Evolutionary conservation across 805 yeast genomes (phyloP), one percentile per base, ranked within the genome.

Genomic region (Saccharomycopsis oosterbeekiorum): DNA sequence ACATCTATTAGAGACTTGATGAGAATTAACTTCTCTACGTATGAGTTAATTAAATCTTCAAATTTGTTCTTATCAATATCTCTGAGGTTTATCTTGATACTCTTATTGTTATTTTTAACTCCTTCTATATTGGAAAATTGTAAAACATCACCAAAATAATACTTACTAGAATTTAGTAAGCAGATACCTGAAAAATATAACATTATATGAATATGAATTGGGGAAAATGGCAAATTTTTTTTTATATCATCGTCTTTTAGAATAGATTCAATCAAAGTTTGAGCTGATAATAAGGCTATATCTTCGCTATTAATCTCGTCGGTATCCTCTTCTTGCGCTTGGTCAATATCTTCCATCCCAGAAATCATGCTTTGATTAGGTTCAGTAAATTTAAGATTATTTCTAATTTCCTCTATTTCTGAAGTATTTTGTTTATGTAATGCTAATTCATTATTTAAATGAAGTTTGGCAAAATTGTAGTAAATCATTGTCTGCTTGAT

Each of bases 391-490:
- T 41, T 19, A 4, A 14, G 10, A 10, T 21, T 24, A 47, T 47
- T 21, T 59, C 59, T n/a, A 55, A 54, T 1, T 61, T 58, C 21
- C 21, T 40, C 29, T 56, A 60, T 26, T 19, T 17, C 14, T 15
- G 21, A n/a, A 15, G 14, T 11, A 17, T 39, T 11, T 19, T 37
- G 50, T 26, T 21, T 24, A 41, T 51, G 29, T 81, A 79, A 4
- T 74, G 66, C 9, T 75, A 59, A 62, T n/a, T 58, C 61, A 17
- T 81, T 83, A 68, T 85, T 85, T 39, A 85, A 81, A 68, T 85
- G 86, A 87, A 85, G 83, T 67, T 84, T 83, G 40, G 91, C 91
- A 75, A 85, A 85, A 67, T 85, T 85, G 68, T 85, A 85, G 68
- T 85, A 86, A 53, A 85, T 81, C 62, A 85, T 73, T 0, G 89